phyloP scores from a whole-genome alignment of 2,329 filamentous ascomycete genomes.

The Pestalotiopsis sp. region DNA sequence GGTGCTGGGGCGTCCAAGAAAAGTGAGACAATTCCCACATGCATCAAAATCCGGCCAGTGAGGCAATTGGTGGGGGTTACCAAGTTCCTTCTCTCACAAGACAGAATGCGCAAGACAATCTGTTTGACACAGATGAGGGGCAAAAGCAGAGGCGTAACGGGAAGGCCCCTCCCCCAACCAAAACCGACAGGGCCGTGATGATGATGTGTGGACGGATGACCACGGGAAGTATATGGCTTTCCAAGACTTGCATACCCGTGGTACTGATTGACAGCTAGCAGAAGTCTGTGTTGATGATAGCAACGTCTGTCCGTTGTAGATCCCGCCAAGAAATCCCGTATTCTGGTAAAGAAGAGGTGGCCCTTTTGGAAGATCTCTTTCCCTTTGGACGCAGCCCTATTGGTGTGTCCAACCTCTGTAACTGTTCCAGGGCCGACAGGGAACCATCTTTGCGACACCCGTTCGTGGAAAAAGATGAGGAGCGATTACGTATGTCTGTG shows the following conservation, averaged over 20 bases:
- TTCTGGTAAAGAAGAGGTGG: too few species aligned
- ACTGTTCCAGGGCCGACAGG: too few species aligned
- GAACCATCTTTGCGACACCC: too few species aligned
- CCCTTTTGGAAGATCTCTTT: too few species aligned
- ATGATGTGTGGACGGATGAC: not conserved
- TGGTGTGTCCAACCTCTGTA: too few species aligned
- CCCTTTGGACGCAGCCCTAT: too few species aligned
- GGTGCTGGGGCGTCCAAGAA: not conserved
- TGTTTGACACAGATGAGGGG: constrained; percentile 4
- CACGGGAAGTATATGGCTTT: not conserved
- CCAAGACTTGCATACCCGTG: not conserved
- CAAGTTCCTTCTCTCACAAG: not conserved
- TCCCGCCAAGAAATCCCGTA: not conserved
- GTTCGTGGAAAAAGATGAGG: not conserved
- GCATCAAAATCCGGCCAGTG: not conserved
- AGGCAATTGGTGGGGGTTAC: not conserved
- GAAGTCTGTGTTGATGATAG: too few species aligned
- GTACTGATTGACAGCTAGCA: not conserved
- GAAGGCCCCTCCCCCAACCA: not conserved
- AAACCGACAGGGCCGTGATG: too few species aligned
- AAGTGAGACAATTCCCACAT: constrained; percentile 4
- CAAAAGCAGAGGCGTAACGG: not conserved
- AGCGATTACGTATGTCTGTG: constrained; percentile 12
- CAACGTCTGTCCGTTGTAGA: not conserved
- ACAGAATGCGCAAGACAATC: not conserved